Conservation (phyloP, 1,284 basidiomycete genomes). For the Caloboletus firmus region DNA sequence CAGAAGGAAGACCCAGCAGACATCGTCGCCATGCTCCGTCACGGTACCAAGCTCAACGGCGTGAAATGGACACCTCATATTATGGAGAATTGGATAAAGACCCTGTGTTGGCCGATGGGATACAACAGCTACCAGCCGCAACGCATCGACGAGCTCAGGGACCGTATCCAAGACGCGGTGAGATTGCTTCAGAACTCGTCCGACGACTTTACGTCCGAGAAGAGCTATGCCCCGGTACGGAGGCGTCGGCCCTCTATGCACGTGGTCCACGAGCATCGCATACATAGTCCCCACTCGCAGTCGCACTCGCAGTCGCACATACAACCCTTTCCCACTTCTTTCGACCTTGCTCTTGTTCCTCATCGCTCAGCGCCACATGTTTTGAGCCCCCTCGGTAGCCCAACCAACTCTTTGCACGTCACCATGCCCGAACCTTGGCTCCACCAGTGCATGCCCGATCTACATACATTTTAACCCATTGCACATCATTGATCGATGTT, state of each 20-base stretch:
- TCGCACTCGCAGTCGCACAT: neutral
- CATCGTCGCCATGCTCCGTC: slow-evolving; percentile 46
- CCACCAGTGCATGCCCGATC: slow-evolving; percentile 1
- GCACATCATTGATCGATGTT: slow-evolving; percentile 18
- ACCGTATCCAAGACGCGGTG: slow-evolving; percentile 54
- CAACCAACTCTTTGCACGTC: slow-evolving; percentile 3
- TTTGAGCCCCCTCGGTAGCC: slow-evolving; percentile 16
- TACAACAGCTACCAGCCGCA: slow-evolving; percentile 47
- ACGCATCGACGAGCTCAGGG: slow-evolving; percentile 44
- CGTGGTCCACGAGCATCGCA: slow-evolving; percentile 3
- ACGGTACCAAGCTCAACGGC: slow-evolving; percentile 51
- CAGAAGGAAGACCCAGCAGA: slow-evolving; percentile 50
- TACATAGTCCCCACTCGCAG: slow-evolving; percentile 4
- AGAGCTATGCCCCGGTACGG: neutral
- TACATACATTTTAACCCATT: slow-evolving; percentile 6
- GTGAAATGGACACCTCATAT: slow-evolving; percentile 52
- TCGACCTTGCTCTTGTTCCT: slow-evolving; percentile 5
- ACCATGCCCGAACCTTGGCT: slow-evolving; percentile 30
- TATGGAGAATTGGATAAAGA: slow-evolving; percentile 54
- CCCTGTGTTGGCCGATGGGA: slow-evolving; percentile 56
- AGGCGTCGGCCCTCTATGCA: slow-evolving; percentile 17
- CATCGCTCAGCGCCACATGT: neutral
- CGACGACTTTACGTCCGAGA: slow-evolving; percentile 16
- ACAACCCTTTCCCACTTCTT: neutral
- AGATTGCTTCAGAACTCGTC: slow-evolving; percentile 20